Base-by-base conservation (phyloP, 495 filamentous ascomycete genomes). In the Xylaria scruposa region DNA sequence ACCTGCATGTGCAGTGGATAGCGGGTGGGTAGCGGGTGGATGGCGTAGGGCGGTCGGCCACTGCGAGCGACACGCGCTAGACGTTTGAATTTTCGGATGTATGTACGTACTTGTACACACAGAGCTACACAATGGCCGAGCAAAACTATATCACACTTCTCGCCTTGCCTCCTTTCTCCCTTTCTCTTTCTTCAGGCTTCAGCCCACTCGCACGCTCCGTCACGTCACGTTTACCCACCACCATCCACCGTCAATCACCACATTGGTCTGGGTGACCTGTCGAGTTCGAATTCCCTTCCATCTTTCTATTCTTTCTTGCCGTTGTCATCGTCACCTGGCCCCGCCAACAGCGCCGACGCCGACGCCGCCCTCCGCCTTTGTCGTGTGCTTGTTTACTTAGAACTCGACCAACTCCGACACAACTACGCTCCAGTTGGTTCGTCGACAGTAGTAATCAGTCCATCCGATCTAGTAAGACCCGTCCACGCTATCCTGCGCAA, bases 181-280 rank as follows among this genome's bases (percentile, higher is more conserved):
- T 71, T 72, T 77, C 74, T 73, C 72, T 77, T 70, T 60, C 70
- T 73, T 68, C 72, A 78, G 74, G 76, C 80, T 73, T 68, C 72
- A 78, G 74, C 77, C 80, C 76, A 63, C 76, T 76, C 62, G 68
- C 76, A 70, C 75, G 77, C 77, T 77, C 74, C 76, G 77, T 78
- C 75, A 65, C 77, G 75, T 76, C 74, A 64, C 68, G 68, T 70
- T 69, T 71, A 72, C 78, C 70, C 76, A 77, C 78, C 73, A 76
- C 79, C 76, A 80, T 75, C 77, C 73, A 70, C 76, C 73, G 78
- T 79, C 81, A 79, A 79, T 79, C 72, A 65, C 72, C 72, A 70
- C 60, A 76, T 74, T 72, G 61, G 70, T 78, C 75, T 79, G 77
- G 78, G 78, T 76, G 76, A 76, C 80, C 75, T 78, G 75, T 73